Evolutionary conservation across 805 yeast genomes (phyloP).

Genomic region (Teunomyces barrocoloradensis): DNA sequence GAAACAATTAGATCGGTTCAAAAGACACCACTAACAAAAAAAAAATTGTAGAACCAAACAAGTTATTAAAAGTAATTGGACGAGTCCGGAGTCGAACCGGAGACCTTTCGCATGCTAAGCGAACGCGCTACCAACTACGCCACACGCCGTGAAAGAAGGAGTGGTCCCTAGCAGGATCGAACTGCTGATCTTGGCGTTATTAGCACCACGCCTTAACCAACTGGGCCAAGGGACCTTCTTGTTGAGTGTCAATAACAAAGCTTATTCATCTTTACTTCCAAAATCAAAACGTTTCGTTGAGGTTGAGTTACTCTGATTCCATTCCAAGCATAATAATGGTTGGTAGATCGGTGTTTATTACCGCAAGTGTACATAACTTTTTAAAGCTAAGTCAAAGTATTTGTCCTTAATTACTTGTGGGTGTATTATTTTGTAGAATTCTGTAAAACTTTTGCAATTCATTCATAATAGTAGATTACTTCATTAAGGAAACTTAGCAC

Average conservation of each 20-base stretch:
- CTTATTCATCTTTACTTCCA: not conserved
- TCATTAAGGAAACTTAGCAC: no score
- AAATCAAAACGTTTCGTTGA: no score
- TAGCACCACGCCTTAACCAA: slow-evolving; percentile 61
- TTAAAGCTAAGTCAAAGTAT: no score
- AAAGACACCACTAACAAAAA: not conserved
- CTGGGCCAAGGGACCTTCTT: slow-evolving; percentile 54
- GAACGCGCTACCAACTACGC: slow-evolving; percentile 84
- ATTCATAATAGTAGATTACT: no score
- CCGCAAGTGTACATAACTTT: no score
- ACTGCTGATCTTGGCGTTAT: slow-evolving; percentile 53
- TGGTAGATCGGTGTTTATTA: no score
- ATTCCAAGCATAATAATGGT: no score
- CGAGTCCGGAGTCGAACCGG: slow-evolving; percentile 78
- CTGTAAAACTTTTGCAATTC: no score
- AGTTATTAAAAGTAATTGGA: slow-evolving; percentile 42
- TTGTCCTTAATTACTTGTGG: no score
- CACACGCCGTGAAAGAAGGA: slow-evolving; percentile 58
- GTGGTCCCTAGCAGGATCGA: slow-evolving; percentile 39
- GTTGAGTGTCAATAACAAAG: not conserved
- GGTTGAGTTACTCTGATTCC: no score
- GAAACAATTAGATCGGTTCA: no score
- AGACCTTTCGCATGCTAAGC: slow-evolving; percentile 80
- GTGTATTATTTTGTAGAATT: no score
- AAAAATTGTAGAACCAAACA: not conserved